A percentile compares a stretch with the other conserved stretches of the same genome.
These are phyloP conservation scores for Pelargonium fulgidum DNA, from an alignment of 441 rosid genomes.

Conservation along the genomic window DNA sequence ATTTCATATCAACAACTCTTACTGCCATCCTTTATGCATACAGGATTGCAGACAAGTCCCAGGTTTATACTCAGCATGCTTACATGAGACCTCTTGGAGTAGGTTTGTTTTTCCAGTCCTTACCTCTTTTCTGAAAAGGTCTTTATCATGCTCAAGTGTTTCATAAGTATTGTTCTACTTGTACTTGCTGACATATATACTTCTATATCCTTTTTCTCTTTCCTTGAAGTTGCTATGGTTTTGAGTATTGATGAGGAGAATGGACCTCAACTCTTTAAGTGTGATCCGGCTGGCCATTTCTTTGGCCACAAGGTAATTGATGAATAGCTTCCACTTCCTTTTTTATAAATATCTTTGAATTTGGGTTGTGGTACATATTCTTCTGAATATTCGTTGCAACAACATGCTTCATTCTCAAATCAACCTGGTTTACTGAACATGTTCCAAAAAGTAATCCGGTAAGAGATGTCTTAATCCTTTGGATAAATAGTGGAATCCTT, in stretches of 20 bases:
- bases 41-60: conserved; percentile 97
- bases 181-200: not conserved
- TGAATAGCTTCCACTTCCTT: not conserved
- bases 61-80: conserved; percentile 96
- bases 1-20: not conserved
- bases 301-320: conserved; percentile 87
- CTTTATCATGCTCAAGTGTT: not conserved
- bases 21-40: conserved; percentile 2
- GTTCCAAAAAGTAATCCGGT: not conserved
- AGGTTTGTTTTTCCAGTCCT: conserved; percentile 40
- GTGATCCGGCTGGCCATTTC: conserved; percentile 99
- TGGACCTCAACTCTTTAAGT: conserved; percentile 85
- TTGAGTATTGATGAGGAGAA: conserved; percentile 86
- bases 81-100: conserved; percentile 99
- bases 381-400: not conserved
- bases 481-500: not conserved
- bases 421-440: not conserved
- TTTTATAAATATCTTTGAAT: not conserved
- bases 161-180: conserved; percentile 4
- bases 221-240: conserved; percentile 79
- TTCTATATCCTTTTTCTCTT: conserved; percentile 11
- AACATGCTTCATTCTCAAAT: not conserved
- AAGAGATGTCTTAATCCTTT: no score
- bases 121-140: conserved; percentile 1
- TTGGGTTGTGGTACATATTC: not conserved